Evolutionary conservation across 345 rosid species (phyloP).

Genomic region (Cardamine chenopodiifolia): DNA sequence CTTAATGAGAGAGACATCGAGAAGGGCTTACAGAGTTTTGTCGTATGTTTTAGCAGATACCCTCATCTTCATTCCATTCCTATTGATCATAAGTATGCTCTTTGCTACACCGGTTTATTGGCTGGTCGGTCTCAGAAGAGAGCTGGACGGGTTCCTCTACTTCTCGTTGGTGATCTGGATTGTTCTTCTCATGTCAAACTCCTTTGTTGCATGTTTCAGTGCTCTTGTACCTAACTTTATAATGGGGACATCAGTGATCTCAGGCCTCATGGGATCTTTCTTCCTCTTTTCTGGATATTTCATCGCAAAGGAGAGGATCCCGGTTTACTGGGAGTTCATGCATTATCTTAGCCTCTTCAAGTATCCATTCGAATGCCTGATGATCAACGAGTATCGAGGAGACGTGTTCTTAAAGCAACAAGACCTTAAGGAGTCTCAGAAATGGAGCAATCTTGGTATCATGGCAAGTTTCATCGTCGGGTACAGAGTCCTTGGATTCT

Average conservation of each 20-base stretch:
- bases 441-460: constrained; percentile 78
- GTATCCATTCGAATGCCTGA: constrained; percentile 67
- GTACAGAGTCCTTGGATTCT: constrained; percentile 70
- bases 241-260: constrained; percentile 87
- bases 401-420: constrained; percentile 62
- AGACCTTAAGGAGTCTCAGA: constrained; percentile 58
- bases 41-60: constrained; percentile 77
- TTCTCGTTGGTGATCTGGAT: constrained; percentile 76
- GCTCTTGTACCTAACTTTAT: constrained; percentile 93
- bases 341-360: constrained; percentile 75
- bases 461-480: constrained; percentile 75
- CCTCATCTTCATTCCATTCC: constrained; percentile 70
- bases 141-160: constrained; percentile 65
- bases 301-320: constrained; percentile 65
- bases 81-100: constrained; percentile 65
- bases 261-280: constrained; percentile 92
- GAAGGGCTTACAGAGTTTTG: constrained; percentile 71
- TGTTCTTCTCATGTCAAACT: constrained; percentile 68
- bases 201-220: constrained; percentile 89
- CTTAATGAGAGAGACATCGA: constrained; percentile 73
- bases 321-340: constrained; percentile 86
- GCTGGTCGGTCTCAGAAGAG: constrained; percentile 74
- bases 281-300: constrained; percentile 90
- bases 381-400: constrained; percentile 66
- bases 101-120: constrained; percentile 83